Evolutionary conservation across 73 alveolate species (phyloP), one percentile per base, ranked within the genome.

Genomic region (Urostyla sp.): DNA sequence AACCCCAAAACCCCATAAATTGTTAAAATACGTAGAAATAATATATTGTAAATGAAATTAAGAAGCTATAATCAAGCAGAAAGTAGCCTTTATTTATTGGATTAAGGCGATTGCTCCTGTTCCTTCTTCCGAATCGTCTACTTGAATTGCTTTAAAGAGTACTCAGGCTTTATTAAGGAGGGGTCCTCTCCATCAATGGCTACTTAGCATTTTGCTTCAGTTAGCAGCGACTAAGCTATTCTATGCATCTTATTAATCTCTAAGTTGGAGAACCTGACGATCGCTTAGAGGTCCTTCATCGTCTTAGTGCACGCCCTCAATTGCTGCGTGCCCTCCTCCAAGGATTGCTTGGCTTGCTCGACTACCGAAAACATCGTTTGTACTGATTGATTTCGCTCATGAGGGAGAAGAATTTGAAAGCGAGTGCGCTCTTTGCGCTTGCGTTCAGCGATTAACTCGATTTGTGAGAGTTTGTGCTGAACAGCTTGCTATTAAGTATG

Each of bases 141-240:
- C 24, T 63, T 63, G 28, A 63, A 63, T 1, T 57, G 61, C 53
- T 63, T 63, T 5, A 63, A 26, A 38, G 79, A 63, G 60, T 43
- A 63, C 36, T 63, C 20, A 20, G 79, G 79, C 23, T 63, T 63
- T 8, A 60, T 60, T 43, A 43, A 57, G 18, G 20, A 43, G 16
- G 79, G 79, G 30, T 63, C 79, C 44, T 63, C 79, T 43, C 44
- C 79, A 6, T 60, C 79, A 5, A 63, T 63, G 5, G 79, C 79
- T 5, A 63, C 79, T 43, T 63, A 63, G 60, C 79, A 63, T 63
- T 63, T 63, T 5, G 79, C 79, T 43, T 63, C 79, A 63, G 37
- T 43, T 24, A 63, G 60, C 36, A 63, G 35, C 7, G 37, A 57
- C 36, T 63, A 57, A 10, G 79, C 79, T 20, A 38, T 24, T 63